phyloP scores from a whole-genome alignment of 179 eudicot genomes.

The Dionaea muscipula region DNA sequence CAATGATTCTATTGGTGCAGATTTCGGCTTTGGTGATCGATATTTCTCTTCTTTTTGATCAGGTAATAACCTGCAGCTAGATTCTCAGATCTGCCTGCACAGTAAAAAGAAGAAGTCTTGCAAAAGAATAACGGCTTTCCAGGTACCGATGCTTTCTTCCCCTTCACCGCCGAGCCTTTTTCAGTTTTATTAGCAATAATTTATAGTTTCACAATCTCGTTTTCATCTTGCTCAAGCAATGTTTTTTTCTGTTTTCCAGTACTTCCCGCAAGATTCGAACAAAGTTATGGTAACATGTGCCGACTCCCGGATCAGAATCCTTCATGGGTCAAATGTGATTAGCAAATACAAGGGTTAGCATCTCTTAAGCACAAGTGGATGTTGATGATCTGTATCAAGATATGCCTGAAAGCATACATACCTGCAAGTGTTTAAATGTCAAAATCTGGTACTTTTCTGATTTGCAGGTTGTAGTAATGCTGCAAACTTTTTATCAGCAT shows the following conservation, averaged over 20 bases:
- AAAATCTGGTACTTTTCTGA: not conserved
- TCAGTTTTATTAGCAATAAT: not conserved
- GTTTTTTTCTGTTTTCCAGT: constrained; percentile 29
- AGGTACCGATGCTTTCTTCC: constrained; percentile 25
- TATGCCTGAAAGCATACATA: not conserved
- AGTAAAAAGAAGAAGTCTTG: constrained; percentile 35
- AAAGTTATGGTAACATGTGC: constrained; percentile 83
- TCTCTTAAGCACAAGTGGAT: too few relatives aligned
- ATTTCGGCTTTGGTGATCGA: not conserved
- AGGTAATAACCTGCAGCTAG: constrained; percentile 39
- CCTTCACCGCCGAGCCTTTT: not conserved
- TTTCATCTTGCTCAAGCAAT: not conserved
- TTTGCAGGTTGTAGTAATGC: constrained; percentile 35
- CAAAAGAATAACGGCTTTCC: constrained; percentile 48
- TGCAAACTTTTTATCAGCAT: constrained; percentile 38
- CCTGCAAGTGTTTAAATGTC: too few relatives aligned
- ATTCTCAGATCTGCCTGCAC: constrained; percentile 24
- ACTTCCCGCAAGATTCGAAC: constrained; percentile 54
- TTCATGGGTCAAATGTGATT: constrained; percentile 51
- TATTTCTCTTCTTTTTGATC: constrained; percentile 10
- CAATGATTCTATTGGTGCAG: too few relatives aligned
- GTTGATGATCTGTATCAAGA: too few relatives aligned
- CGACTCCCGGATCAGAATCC: constrained; percentile 64
- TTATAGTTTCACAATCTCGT: not conserved
- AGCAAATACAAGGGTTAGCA: constrained; percentile 60